Evolutionary conservation across 2,329 filamentous ascomycete genomes (phyloP).

Genomic region (Rhytidhysteron rufulum): DNA sequence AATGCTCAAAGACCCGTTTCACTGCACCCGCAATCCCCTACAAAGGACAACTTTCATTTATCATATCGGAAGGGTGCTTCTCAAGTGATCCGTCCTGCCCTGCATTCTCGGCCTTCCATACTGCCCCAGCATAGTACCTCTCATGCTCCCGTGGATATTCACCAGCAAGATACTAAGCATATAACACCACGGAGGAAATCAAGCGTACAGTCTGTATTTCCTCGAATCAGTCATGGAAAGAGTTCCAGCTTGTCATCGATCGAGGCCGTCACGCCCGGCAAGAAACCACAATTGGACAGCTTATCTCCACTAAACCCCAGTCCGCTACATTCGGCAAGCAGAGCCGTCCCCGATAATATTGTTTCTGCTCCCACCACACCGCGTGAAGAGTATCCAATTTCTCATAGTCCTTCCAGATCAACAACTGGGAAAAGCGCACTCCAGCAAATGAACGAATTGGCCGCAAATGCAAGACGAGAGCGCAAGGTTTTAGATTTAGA

Average conservation of each 20-base stretch:
- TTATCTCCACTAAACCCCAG: slow-evolving; percentile 18
- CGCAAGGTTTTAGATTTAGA: slow-evolving; percentile 94
- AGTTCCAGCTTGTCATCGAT: slow-evolving; percentile 45
- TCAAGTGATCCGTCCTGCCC: slow-evolving; percentile 42
- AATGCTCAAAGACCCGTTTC: slow-evolving; percentile 14
- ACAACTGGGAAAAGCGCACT: slow-evolving; percentile 43
- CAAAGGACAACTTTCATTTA: slow-evolving; percentile 46
- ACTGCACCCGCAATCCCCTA: slow-evolving; percentile 41
- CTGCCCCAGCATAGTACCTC: slow-evolving; percentile 25
- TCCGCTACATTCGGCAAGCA: slow-evolving; percentile 32
- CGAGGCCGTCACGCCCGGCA: slow-evolving; percentile 36
- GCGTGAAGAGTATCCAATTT: slow-evolving; percentile 17
- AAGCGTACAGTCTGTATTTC: slow-evolving; percentile 25
- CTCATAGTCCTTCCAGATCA: slow-evolving; percentile 58
- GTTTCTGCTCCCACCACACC: slow-evolving; percentile 22
- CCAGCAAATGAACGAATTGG: slow-evolving; percentile 68
- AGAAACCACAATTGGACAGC: slow-evolving; percentile 24
- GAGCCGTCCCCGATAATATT: slow-evolving; percentile 20
- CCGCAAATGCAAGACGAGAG: slow-evolving; percentile 84
- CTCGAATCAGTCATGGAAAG: slow-evolving; percentile 31
- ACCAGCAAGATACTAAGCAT: background rate
- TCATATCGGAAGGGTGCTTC: slow-evolving; percentile 49
- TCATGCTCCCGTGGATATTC: slow-evolving; percentile 8
- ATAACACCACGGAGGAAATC: slow-evolving; percentile 24
- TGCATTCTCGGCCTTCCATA: slow-evolving; percentile 26